Evolutionary conservation across 495 filamentous ascomycete genomes (phyloP), one percentile per base, ranked within the genome.

Genomic region (Penicillium coprophilum): DNA sequence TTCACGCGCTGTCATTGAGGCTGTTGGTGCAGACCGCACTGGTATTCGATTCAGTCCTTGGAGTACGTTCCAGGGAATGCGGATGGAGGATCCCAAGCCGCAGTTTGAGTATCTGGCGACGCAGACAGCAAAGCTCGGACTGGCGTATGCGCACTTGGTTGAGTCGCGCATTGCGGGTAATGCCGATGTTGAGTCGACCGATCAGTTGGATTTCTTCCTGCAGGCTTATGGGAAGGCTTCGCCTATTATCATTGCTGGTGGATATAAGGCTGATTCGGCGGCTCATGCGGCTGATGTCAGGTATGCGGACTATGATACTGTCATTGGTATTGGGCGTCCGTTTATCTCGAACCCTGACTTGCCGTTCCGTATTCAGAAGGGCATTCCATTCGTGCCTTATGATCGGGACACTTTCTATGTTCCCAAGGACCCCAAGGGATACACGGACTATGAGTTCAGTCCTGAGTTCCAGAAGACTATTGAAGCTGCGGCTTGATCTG

Each of bases 281-380:
- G 66, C 55, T 44, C 57, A 73, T 46, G 71, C 81, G 6, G 81
- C 82, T 11, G 82, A 87, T 59, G 65, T 75, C 38, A 61, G 81
- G 41, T 84, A 83, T 59, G 67, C 71, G 56, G 77, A 79, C 24
- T 71, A 77, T 60, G 75, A 87, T 46, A 67, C 82, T 21, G 61
- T 79, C 1, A 66, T 83, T 53, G 80, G 76, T 0, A 87, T 87
- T 69, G 88, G 88, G 19, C 66, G 85, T 38, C 77, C 74, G 34
- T 93, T 84, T 59, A 87, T 88, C 52, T 75, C 85, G 53, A 92
- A 82, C 53, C 89, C 89, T 2, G 89, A 92, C 68, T 63, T 94
- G 61, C 75, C 80, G 3, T 89, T 83, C 62, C 74, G 83, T 51
- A 53, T 92, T 10, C 68, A 78, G 68, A 64, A 85, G 45, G 81